Evolutionary conservation across 208 protist species (phyloP).

Genomic region (Trypanosomatidae sp.): DNA sequence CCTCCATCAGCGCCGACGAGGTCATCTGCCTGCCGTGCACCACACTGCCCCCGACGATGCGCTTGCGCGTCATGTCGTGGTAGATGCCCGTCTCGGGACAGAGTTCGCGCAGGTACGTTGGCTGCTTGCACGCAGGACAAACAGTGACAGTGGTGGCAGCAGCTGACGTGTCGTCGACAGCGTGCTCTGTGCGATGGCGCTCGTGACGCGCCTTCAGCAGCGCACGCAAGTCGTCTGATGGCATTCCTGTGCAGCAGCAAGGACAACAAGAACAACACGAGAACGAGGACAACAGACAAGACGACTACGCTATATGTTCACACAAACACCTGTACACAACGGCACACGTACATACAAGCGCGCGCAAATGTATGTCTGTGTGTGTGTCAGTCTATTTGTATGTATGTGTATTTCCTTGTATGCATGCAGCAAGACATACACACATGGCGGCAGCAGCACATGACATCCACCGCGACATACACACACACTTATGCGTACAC

Average conservation of each 20-base stretch:
- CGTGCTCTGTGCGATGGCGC: constrained; percentile 10
- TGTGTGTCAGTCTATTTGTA: constrained; percentile 1
- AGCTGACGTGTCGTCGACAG: constrained; percentile 17
- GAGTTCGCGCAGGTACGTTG: constrained; percentile 27
- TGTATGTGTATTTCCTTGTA: not conserved
- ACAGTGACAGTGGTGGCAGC: too few relatives aligned
- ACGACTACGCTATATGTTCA: too few relatives aligned
- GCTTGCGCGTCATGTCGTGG: constrained; percentile 44
- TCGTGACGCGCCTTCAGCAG: constrained; percentile 17
- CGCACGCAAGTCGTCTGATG: constrained; percentile 5
- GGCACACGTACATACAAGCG: too few relatives aligned
- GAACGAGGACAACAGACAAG: too few relatives aligned
- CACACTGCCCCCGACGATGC: constrained; percentile 45
- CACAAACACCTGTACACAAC: too few relatives aligned
- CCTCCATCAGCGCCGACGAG: constrained; percentile 45
- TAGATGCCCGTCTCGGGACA: constrained; percentile 63
- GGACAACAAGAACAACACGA: too few relatives aligned
- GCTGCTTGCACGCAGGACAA: constrained; percentile 43
- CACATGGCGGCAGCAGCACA: not conserved
- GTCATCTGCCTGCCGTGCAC: constrained; percentile 36
- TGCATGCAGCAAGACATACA: not conserved
- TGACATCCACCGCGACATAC: not conserved
- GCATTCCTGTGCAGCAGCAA: constrained; percentile 7
- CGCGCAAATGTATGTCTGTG: too few relatives aligned
- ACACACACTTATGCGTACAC: not conserved